Evolutionary conservation across 345 rosid species (phyloP).

Genomic region (Alliaria petiolata): DNA sequence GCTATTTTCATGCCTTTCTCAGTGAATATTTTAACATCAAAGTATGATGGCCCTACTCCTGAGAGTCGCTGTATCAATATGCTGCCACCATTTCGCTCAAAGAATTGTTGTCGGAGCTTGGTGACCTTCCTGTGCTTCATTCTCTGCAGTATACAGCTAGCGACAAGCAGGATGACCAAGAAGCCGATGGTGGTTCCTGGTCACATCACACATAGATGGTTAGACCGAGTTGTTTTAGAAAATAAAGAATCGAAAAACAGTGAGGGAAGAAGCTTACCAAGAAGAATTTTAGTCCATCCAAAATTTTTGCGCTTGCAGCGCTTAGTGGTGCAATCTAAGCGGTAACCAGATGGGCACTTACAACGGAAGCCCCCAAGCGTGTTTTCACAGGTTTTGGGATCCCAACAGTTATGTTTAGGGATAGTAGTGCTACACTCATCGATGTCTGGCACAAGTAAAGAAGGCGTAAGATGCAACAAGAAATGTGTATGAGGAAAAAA

Average conservation of each 20-base stretch:
- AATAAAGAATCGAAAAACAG: not conserved
- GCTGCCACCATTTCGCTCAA: not conserved
- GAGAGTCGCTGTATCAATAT: not conserved
- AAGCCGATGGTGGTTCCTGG: not conserved
- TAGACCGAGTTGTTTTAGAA: not conserved
- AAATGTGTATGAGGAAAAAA: not conserved
- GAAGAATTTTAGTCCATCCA: not conserved
- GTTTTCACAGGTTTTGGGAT: not conserved
- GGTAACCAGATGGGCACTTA: constrained; percentile 7
- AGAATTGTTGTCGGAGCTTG: constrained; percentile 2
- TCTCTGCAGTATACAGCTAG: not conserved
- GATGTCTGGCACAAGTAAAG: not conserved
- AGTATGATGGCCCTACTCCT: not conserved
- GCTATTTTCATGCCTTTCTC: constrained; percentile 1
- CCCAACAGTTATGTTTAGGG: not conserved
- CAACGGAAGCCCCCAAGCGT: constrained; percentile 26
- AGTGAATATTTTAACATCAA: constrained; percentile 3
- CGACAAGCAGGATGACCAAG: not conserved
- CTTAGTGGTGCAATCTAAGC: not conserved
- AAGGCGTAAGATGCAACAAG: not conserved
- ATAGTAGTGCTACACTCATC: not conserved
- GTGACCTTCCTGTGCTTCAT: not conserved
- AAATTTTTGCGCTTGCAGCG: not conserved
- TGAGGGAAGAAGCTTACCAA: not conserved
- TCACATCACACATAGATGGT: not conserved